Base-by-base conservation (phyloP, 2,329 filamentous ascomycete species). In the Westerdykella aurantiaca region DNA sequence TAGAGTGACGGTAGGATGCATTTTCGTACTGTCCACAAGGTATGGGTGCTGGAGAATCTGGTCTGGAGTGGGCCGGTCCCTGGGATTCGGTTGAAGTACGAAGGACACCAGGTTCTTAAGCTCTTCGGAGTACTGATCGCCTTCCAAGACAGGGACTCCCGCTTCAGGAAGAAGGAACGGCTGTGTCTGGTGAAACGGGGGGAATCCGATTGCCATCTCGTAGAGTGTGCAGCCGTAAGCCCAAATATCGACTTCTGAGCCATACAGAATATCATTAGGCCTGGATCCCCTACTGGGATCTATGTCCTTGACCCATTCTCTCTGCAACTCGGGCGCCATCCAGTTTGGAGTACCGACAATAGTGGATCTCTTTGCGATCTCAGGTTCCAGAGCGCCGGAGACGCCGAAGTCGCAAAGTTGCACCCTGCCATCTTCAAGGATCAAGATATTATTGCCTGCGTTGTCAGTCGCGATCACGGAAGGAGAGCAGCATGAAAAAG, bases 351-450 rank as follows among this genome's bases (percentile, higher is more conserved):
- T 93, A 17, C 87, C 87, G 44, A 91, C 85, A 39, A 91, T 83
- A 1, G 87, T 91, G 4, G 83, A 83, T 42, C 86, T 75, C 68
- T 93, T 93, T 56, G 86, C 82, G 43, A 82, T 77, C 52, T 86
- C 83, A 34, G 77, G 83, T 61, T 90, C 85, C 44, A 90, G 79
- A 38, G 88, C 80, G 37, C 85, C 86, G 23, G 87, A 85, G 38
- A 93, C 86, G 51, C 88, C 87, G 64, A 93, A 93, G 61, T 93
- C 87, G 60, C 86, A 89, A 29, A 93, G 77, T 63, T 93, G 87
- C 6, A 93, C 84, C 22, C 80, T 73, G 21, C 87, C 87, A 31
- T 81, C 77, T 65, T 91, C 86, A 5, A 83, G 86, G 48, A 93
- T 80, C 43, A 91, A 75, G 25, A 93, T 83, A 58, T 93, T 93